Base-by-base conservation (phyloP, 2,329 filamentous ascomycete species). In the Zymoseptoria crescenta region DNA sequence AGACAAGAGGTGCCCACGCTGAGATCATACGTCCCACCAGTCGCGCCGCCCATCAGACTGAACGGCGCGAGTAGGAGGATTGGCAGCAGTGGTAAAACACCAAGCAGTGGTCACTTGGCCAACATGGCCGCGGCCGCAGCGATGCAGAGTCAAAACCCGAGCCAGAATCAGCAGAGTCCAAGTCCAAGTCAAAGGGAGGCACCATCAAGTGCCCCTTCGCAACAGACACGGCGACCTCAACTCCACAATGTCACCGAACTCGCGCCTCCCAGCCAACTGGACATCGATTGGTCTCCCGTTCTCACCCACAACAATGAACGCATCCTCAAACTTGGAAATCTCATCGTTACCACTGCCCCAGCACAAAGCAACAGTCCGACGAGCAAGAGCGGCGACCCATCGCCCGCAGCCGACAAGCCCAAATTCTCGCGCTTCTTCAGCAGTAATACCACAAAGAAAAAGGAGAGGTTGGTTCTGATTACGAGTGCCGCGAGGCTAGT, bases 281-380 rank as follows among this genome's bases (percentile, higher is more conserved):
- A 99, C 70, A 96, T 99, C 59, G 94, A 99, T 75, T 99, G 94
- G 94, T 96, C 93, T 0, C 94, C 94, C 0, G 92, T 99, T 4
- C 79, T 99, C 57, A 96, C 89, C 8, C 86, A 87, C 69, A 87
- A 85, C 60, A 96, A 97, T 70, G 94, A 99, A 74, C 85, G 94
- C 41, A 99, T 99, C 66, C 75, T 99, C 63, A 96, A 96, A 73
- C 80, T 99, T 21, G 94, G 94, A 1, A 96, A 99, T 69, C 77
- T 96, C 63, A 83, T 91, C 74, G 92, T 99, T 7, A 81, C 89
- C 48, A 88, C 90, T 5, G 84, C 89, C 2, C 88, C 92, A 8
- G 24, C 51, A 8, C 81, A 91, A 56, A 82, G 88, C 8, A 88
- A 89, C 69, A 89, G 86, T 62, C 84, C 88, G 0, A 86, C 86